Conservation (phyloP, 441 rosid genomes). For the Manihot esculenta region DNA sequence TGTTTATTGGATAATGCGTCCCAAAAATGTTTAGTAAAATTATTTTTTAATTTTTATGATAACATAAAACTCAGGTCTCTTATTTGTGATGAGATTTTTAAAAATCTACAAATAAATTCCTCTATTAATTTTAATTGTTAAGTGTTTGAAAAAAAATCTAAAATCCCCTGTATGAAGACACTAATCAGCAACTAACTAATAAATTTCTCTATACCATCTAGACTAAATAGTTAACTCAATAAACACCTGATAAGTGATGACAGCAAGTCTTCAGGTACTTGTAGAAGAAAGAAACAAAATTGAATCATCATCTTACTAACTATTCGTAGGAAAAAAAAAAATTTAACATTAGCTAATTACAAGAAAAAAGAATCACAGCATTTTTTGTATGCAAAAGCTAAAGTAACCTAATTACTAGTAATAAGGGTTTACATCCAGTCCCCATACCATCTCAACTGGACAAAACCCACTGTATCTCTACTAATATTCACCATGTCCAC, state of each 20-base stretch:
- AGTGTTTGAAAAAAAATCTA: too few species aligned
- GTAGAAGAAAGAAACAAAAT: slow-evolving; percentile 9
- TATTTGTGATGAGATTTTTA: too few species aligned
- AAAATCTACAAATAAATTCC: too few species aligned
- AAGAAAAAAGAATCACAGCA: slow-evolving; percentile 28
- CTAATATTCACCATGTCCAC: slow-evolving; percentile 31
- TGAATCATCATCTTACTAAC: slow-evolving; percentile 15
- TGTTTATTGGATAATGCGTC: too few species aligned
- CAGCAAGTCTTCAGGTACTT: not conserved
- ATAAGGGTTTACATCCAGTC: slow-evolving; percentile 23
- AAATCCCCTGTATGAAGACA: too few species aligned
- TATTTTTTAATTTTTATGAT: too few species aligned
- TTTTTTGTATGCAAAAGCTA: slow-evolving; percentile 10
- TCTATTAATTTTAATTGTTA: too few species aligned
- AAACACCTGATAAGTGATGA: not conserved
- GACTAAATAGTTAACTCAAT: not conserved
- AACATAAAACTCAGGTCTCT: too few species aligned
- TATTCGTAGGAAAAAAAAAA: slow-evolving; percentile 18
- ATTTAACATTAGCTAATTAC: slow-evolving; percentile 27
- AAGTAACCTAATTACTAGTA: slow-evolving; percentile 27
- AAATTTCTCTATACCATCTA: too few species aligned
- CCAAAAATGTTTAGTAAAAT: too few species aligned
- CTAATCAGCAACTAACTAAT: too few species aligned
- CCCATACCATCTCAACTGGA: not conserved
- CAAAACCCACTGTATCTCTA: slow-evolving; percentile 17